Conservation (phyloP, 257 asterid species). For the Craterostigma plantagineum region DNA sequence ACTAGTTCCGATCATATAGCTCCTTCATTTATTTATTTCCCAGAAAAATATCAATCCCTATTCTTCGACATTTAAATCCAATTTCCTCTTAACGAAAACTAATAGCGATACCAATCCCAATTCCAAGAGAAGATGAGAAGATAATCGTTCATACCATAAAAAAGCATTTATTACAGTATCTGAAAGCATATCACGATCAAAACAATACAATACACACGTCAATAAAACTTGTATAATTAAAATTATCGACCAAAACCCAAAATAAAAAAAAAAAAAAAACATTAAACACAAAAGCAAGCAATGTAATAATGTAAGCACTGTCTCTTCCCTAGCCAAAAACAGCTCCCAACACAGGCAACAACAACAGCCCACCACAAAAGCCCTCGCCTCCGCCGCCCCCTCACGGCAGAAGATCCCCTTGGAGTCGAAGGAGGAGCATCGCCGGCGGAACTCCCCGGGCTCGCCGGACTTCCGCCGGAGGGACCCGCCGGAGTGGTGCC, state of each 20-base stretch:
- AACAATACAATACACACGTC: slow-evolving; percentile 12
- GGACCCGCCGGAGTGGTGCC: slow-evolving; percentile 3
- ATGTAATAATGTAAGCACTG: slow-evolving; percentile 31
- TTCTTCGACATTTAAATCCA: no score
- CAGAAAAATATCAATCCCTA: no score
- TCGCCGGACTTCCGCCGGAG: not conserved
- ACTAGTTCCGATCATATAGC: no score
- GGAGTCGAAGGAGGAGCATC: slow-evolving; percentile 15
- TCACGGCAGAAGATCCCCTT: slow-evolving; percentile 13
- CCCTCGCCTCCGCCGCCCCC: slow-evolving; percentile 12
- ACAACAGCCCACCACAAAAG: slow-evolving; percentile 15
- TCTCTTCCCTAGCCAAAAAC: slow-evolving; percentile 58
- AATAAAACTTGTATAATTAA: not conserved
- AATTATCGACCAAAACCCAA: no score
- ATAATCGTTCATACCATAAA: no score
- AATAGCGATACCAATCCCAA: no score
- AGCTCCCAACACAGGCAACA: slow-evolving; percentile 25
- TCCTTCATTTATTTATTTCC: no score
- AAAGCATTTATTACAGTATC: no score
- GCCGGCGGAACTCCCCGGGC: slow-evolving; percentile 1
- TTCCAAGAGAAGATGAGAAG: no score
- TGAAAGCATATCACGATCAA: slow-evolving; percentile 13
- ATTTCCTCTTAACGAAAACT: no score
- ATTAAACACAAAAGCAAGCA: not conserved
- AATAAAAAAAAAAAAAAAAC: no score